Conservation (phyloP, 495 filamentous ascomycete genomes). For the Neurospora terricola region DNA sequence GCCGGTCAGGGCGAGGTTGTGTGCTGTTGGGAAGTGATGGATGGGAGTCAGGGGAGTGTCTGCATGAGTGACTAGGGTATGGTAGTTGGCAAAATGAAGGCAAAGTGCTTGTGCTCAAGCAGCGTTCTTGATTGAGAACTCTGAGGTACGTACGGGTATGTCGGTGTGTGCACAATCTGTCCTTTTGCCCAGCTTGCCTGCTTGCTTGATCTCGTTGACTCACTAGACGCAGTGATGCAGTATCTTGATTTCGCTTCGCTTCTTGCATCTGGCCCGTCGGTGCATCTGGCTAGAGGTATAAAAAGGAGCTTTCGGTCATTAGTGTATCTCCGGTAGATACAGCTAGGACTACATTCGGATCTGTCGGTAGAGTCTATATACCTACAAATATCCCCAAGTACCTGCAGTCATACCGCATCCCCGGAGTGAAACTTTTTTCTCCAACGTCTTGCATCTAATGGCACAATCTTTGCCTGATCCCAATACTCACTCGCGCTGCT, state of each 20-base stretch:
- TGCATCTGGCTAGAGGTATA: too few species aligned
- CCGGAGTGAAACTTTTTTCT: background rate
- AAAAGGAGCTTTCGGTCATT: background rate
- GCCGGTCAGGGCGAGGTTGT: conserved; percentile 39
- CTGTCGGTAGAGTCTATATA: background rate
- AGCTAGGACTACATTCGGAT: background rate
- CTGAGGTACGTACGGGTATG: background rate
- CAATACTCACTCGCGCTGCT: background rate
- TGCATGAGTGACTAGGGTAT: background rate
- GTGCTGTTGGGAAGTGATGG: conserved; percentile 2
- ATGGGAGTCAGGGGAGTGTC: background rate
- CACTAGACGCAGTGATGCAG: background rate
- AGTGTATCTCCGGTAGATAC: background rate
- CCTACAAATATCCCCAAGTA: background rate
- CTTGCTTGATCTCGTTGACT: background rate
- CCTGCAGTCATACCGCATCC: background rate
- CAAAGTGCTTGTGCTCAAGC: background rate
- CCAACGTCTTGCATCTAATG: background rate
- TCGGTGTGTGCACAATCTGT: background rate
- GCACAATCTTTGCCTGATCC: background rate
- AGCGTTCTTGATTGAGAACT: background rate
- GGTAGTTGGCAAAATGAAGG: background rate
- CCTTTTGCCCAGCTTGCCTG: background rate
- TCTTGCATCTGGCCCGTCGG: background rate
- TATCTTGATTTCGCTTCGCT: background rate